phyloP scores from a whole-genome alignment of 179 eudicot species.

The Spergularia azorica region DNA sequence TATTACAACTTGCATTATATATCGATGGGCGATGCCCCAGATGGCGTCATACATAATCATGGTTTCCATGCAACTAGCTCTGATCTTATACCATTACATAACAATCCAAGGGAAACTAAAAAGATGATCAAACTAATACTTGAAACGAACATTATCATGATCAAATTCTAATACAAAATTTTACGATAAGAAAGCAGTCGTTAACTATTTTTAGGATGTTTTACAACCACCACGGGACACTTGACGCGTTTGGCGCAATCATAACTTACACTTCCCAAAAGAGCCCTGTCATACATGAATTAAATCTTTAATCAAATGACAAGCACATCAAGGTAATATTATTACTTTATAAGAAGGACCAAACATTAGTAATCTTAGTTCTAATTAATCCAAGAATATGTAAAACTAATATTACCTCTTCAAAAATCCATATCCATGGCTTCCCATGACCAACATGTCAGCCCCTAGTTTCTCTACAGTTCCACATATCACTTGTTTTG shows the following conservation, averaged over 20 bases:
- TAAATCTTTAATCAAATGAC: neutral
- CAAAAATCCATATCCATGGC: slow-evolving; percentile 83
- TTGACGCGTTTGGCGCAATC: slow-evolving; percentile 67
- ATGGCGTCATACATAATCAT: too few relatives aligned
- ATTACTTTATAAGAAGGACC: too few relatives aligned
- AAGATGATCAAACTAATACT: too few relatives aligned
- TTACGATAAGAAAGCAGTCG: neutral
- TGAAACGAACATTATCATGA: too few relatives aligned
- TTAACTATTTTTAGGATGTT: slow-evolving; percentile 45
- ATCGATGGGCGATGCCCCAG: too few relatives aligned
- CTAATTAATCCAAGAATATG: too few relatives aligned
- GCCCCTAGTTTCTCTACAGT: slow-evolving; percentile 68
- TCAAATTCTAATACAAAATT: slow-evolving; percentile 9
- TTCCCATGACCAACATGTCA: slow-evolving; percentile 76
- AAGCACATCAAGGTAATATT: neutral
- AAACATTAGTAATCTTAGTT: too few relatives aligned
- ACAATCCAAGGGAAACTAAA: too few relatives aligned
- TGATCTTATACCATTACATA: too few relatives aligned
- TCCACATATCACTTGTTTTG: slow-evolving; percentile 69
- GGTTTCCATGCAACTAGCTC: too few relatives aligned
- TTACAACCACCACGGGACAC: slow-evolving; percentile 76
- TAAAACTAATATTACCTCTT: slow-evolving; percentile 45
- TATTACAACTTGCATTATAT: too few relatives aligned
- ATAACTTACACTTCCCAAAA: slow-evolving; percentile 77
- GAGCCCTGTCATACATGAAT: slow-evolving; percentile 43